Conservation (phyloP, 1,139 yeast species). For the Pneumocystis canis region DNA sequence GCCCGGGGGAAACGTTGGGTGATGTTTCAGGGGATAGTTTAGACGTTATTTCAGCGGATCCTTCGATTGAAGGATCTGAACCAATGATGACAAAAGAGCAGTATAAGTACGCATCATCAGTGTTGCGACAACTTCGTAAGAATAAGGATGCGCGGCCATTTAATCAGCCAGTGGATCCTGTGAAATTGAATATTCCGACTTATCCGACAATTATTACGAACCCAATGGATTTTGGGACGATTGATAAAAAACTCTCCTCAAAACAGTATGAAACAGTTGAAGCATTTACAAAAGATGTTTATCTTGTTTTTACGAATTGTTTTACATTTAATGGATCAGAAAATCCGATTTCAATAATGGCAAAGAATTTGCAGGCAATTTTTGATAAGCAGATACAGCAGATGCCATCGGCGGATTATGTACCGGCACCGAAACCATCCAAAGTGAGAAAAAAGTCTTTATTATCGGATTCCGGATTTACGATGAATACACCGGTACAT, state of each 20-base stretch:
- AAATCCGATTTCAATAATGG: conserved; percentile 81
- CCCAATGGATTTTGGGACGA: conserved; percentile 91
- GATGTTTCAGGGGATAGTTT: not conserved
- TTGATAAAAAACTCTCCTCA: conserved; percentile 59
- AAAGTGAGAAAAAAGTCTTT: conserved; percentile 19
- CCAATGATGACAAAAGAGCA: conserved; percentile 7
- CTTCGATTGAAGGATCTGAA: not conserved
- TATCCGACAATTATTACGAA: conserved; percentile 68
- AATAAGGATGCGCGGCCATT: conserved; percentile 89
- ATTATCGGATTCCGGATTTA: conserved; percentile 16
- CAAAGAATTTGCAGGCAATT: conserved; percentile 71
- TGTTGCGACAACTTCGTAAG: conserved; percentile 56
- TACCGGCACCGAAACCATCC: conserved; percentile 21
- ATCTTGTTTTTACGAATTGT: conserved; percentile 73
- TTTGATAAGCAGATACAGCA: conserved; percentile 87
- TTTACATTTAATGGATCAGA: conserved; percentile 70
- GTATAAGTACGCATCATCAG: conserved; percentile 17
- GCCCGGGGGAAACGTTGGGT: not conserved
- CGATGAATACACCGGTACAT: conserved; percentile 31
- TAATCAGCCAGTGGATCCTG: conserved; percentile 74
- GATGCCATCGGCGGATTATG: conserved; percentile 65
- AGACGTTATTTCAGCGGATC: not conserved
- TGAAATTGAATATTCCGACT: conserved; percentile 77
- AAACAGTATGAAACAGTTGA: conserved; percentile 59
- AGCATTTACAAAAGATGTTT: conserved; percentile 64